phyloP scores from a whole-genome alignment of 495 filamentous ascomycete genomes.

The Podospora appendiculata region DNA sequence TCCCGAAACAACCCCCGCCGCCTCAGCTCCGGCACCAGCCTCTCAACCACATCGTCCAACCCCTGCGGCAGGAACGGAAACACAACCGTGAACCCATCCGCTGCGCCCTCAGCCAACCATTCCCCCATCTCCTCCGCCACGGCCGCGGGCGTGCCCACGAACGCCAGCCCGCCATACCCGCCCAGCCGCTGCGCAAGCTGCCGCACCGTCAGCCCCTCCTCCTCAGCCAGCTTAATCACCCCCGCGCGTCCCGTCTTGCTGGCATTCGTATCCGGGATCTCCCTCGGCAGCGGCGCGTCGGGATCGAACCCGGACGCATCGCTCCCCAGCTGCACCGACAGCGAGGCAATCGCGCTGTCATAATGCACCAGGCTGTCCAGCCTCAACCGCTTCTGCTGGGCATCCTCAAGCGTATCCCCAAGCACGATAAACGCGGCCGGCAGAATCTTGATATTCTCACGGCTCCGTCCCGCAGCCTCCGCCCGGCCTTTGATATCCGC shows the following conservation, averaged over 20 bases:
- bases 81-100: slow-evolving; percentile 40
- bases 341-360: slow-evolving; percentile 47
- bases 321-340: slow-evolving; percentile 39
- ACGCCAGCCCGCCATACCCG: slow-evolving; percentile 43
- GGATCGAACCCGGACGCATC: slow-evolving; percentile 43
- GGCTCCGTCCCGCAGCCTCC: slow-evolving; percentile 32
- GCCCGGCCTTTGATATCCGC: slow-evolving; percentile 43
- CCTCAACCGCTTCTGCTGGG: slow-evolving; percentile 38
- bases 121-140: slow-evolving; percentile 42
- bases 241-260: slow-evolving; percentile 41
- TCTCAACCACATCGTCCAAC: slow-evolving; percentile 40
- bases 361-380: slow-evolving; percentile 48
- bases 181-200: slow-evolving; percentile 45
- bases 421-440: slow-evolving; percentile 42
- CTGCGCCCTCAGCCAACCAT: slow-evolving; percentile 38
- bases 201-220: slow-evolving; percentile 38
- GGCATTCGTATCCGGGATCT: slow-evolving; percentile 45
- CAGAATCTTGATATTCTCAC: slow-evolving; percentile 43
- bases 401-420: slow-evolving; percentile 39
- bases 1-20: slow-evolving; percentile 41
- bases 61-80: slow-evolving; percentile 41
- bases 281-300: slow-evolving; percentile 38
- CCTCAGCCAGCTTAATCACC: slow-evolving; percentile 33
- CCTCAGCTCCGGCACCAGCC: slow-evolving; percentile 44
- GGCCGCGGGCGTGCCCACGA: slow-evolving; percentile 41